Evolutionary conservation across 2,329 filamentous ascomycete species (phyloP), one percentile per base, ranked within the genome.

Genomic region (Colletotrichum lini): DNA sequence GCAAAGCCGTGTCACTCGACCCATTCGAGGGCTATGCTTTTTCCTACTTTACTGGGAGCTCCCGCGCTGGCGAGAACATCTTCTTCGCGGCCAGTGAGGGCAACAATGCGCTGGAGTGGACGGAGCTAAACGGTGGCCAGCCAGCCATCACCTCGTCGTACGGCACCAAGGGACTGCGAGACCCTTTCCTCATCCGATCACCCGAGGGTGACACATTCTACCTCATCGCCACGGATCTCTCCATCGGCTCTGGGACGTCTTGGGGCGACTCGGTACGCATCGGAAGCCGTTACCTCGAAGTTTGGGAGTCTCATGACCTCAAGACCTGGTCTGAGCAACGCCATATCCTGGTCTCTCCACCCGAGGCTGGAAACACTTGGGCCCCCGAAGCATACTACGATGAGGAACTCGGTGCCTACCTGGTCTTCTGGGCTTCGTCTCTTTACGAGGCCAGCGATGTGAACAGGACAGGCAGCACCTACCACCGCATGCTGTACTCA

Each of bases 381-480:
- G 86, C 86, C 0, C 86, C 86, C 0, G 86, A 88, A 54, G 86
- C 86, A 0, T 87, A 84, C 74, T 88, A 84, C 66, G 85, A 87
- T 16, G 76, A 81, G 0, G 79, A 78, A 0, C 78, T 84, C 12
- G 81, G 82, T 10, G 75, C 79, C 0, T 88, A 86, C 38, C 63
- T 83, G 5, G 82, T 84, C 4, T 87, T 85, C 74, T 88, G 86
- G 86, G 80, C 80, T 0, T 81, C 79, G 0, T 78, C 83, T 0
- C 79, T 88, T 2, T 88, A 87, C 66, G 64, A 67, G 10, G 78
- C 74, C 0, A 74, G 75, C 42, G 86, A 87, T 35, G 73, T 79
- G 0, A 76, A 80, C 4, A 85, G 84, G 49, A 83, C 82, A 0
- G 82, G 82, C 4, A 67, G 75, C 2, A 83, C 84, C 0, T 88